A percentile compares a stretch with the other conserved stretches of the same genome.
phyloP scores from a whole-genome alignment of 768 basidiomycete genomes.

The Vishniacozyma victoriae region DNA sequence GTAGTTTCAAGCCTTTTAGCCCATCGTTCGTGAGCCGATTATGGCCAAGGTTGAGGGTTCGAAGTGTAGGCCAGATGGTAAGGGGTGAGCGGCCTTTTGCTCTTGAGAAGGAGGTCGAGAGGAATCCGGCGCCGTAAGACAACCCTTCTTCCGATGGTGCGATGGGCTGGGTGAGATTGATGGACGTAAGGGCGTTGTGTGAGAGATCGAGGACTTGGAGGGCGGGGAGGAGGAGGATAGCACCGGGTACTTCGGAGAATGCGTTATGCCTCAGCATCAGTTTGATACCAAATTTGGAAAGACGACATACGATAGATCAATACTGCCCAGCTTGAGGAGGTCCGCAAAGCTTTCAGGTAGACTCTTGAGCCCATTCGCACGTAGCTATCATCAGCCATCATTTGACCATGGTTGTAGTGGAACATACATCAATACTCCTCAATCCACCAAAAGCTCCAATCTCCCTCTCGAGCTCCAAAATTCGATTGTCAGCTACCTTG shows the following conservation, averaged over 20 bases:
- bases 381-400: conserved; percentile 16
- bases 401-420: background rate
- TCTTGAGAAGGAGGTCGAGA: conserved; percentile 31
- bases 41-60: conserved; percentile 24
- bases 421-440: conserved; percentile 36
- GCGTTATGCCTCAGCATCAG: conserved; percentile 21
- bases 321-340: conserved; percentile 29
- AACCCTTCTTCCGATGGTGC: conserved; percentile 35
- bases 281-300: background rate
- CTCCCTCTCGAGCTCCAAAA: conserved; percentile 31
- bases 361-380: conserved; percentile 21
- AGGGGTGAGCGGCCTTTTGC: conserved; percentile 6
- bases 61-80: conserved; percentile 19
- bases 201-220: conserved; percentile 40
- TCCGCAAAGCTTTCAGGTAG: conserved; percentile 40
- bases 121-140: conserved; percentile 35
- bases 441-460: conserved; percentile 42
- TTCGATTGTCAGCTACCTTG: conserved; percentile 23
- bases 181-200: conserved; percentile 23
- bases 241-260: conserved; percentile 25
- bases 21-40: conserved; percentile 16
- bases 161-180: conserved; percentile 30
- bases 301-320: conserved; percentile 37
- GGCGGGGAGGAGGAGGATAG: conserved; percentile 35
- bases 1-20: conserved; percentile 5